Base-by-base conservation (phyloP, 1,284 basidiomycete genomes). In the Trichosporon asahii region DNA sequence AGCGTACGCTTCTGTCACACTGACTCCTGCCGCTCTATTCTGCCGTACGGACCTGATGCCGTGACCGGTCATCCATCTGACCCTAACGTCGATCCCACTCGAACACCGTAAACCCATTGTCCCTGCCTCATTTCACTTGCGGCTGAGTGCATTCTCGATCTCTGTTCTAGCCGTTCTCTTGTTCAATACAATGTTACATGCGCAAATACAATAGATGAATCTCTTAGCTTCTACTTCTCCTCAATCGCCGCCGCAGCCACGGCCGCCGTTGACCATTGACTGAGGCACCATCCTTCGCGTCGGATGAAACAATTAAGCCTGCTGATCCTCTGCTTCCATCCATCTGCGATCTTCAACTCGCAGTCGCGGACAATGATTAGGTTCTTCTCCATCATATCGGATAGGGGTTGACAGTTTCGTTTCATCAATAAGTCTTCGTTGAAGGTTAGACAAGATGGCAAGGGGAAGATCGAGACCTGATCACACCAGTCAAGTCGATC, bases 161-260 rank as follows among this genome's bases (percentile, higher is more conserved):
- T 44, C 18, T n/a, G n/a, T n/a, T n/a, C n/a, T n/a, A n/a, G n/a
- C n/a, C 40, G n/a, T 44, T 44, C 40, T 44, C 40, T n/a, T 18
- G 40, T n/a, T 53, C 49, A 53, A 53, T 53, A 53, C 49, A 53
- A 53, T 53, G 23, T n/a, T 53, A 53, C 49, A 53, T 53, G 49
- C 49, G 49, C 21, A 18, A 53, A 53, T 53, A 53, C 49, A 53
- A 53, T 53, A 53, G 49, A 53, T 53, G 21, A 5, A 23, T 37
- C 35, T 37, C 35, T 12, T 37, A 12, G 35, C 35, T 37, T 37
- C 35, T 37, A 21, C 23, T 8, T 53, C 49, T 21, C 2, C 44
- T 21, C 44, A 14, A 37, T 37, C 35, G 11, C 14, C 11, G 35
- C 35, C 40, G 40, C 18, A 18, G 40, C 40, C 18, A 18, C 12